Evolutionary conservation across 345 rosid genomes (phyloP).

Genomic region (Bruguiera gymnorhiza): DNA sequence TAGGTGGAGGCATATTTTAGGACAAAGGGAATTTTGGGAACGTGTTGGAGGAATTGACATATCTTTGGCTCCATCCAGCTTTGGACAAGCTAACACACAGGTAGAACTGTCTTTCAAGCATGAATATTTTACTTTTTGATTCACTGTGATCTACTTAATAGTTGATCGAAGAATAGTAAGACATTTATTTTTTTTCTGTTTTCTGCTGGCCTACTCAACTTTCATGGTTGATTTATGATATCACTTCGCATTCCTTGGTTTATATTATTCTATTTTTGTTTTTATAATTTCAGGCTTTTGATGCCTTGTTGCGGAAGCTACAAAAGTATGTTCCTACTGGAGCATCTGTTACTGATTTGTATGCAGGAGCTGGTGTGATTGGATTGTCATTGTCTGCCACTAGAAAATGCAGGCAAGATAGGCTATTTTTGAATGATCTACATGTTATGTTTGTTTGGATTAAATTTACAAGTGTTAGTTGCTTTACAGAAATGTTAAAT

Average conservation of each 20-base stretch:
- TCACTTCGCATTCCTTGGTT: not conserved
- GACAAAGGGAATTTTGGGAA: slow-evolving; percentile 94
- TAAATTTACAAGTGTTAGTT: not conserved
- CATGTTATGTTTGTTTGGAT: too few species aligned
- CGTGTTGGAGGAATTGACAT: slow-evolving; percentile 89
- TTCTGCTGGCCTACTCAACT: not conserved
- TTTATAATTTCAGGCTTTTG: slow-evolving; percentile 53
- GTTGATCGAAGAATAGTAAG: too few species aligned
- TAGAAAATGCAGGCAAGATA: slow-evolving; percentile 79
- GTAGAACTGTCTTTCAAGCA: slow-evolving; percentile 28
- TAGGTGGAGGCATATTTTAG: slow-evolving; percentile 94
- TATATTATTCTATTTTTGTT: not conserved
- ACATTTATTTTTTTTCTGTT: too few species aligned
- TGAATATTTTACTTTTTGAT: not conserved
- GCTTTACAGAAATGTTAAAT: slow-evolving; percentile 72
- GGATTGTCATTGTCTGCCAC: slow-evolving; percentile 84
- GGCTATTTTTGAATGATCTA: slow-evolving; percentile 1
- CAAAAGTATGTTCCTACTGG: slow-evolving; percentile 81
- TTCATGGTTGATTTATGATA: not conserved
- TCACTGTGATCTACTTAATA: not conserved
- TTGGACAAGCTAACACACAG: slow-evolving; percentile 92
- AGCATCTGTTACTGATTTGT: slow-evolving; percentile 88
- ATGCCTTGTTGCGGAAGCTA: slow-evolving; percentile 74
- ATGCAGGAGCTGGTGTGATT: slow-evolving; percentile 97
- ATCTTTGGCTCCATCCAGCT: slow-evolving; percentile 86